These are phyloP conservation scores for Plasmodium reichenowi DNA, from an alignment of 169 alveolate genomes.

Conservation along the genomic window DNA sequence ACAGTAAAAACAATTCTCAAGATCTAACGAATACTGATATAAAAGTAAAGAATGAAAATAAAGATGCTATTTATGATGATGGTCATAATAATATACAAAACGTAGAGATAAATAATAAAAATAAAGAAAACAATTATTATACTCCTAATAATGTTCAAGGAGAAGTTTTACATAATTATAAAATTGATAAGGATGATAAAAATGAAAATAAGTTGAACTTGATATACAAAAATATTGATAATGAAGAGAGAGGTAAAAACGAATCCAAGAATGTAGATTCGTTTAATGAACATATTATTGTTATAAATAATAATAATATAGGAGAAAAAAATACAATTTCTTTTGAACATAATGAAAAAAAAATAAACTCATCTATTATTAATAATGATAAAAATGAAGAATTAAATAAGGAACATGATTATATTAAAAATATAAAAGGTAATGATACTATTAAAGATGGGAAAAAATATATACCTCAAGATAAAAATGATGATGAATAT, in stretches of 20 bases:
- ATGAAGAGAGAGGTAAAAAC: not conserved
- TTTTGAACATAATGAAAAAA: not conserved
- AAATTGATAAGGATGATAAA: slow-evolving; percentile 3
- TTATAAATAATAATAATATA: too few relatives aligned
- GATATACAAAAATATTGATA: too few relatives aligned
- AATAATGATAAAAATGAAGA: not conserved
- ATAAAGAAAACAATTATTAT: not conserved
- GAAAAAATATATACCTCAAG: not conserved
- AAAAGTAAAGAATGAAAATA: slow-evolving; percentile 9
- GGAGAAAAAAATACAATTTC: not conserved
- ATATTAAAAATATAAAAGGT: not conserved
- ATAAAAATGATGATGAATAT: not conserved
- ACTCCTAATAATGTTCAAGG: not conserved
- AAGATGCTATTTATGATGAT: not conserved
- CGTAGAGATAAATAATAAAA: not conserved
- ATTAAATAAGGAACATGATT: not conserved
- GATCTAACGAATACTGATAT: not conserved
- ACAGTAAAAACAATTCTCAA: not conserved
- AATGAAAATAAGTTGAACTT: not conserved
- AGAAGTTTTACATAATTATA: not conserved
- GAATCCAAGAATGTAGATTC: too few relatives aligned
- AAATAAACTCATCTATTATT: not conserved
- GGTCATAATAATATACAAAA: slow-evolving; percentile 5
- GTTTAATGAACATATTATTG: too few relatives aligned
- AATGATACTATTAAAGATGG: not conserved